Evolutionary conservation across 305 asterid species (phyloP).

Genomic region (Fraxinus velutina): DNA sequence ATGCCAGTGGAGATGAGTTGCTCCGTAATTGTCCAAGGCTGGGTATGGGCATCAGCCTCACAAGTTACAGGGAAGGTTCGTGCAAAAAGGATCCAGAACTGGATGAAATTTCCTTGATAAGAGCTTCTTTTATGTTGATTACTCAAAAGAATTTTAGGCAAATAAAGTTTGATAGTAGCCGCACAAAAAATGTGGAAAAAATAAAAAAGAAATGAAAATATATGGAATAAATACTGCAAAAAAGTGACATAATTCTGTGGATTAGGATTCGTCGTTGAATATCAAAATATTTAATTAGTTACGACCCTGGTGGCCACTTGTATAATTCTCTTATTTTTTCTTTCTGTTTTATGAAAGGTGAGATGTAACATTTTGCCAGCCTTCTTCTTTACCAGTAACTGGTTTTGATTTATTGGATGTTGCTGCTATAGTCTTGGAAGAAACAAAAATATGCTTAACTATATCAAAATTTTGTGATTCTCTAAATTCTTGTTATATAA

Average conservation of each 20-base stretch:
- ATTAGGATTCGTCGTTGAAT: not conserved
- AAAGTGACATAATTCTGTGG: not conserved
- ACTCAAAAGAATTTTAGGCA: not conserved
- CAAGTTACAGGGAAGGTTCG: not conserved
- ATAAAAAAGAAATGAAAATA: not conserved
- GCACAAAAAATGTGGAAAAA: not conserved
- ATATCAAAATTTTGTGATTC: not conserved
- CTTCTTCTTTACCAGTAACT: not conserved
- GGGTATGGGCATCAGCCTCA: not conserved
- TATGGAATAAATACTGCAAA: not conserved
- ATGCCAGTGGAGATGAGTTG: not conserved
- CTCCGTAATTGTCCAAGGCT: not conserved
- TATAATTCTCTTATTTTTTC: not conserved
- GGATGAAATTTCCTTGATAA: not conserved
- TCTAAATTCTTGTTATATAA: not conserved
- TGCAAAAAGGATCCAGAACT: not conserved
- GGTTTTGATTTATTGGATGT: not conserved
- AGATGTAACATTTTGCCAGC: not conserved
- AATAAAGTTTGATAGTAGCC: not conserved
- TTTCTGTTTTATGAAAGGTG: not conserved
- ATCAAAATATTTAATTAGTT: not conserved
- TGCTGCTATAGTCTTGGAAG: not conserved
- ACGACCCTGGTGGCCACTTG: not conserved
- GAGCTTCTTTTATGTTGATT: not conserved
- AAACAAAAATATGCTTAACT: not conserved